phyloP scores from a whole-genome alignment of 1,284 basidiomycete species.

The Pholiota adiposa region DNA sequence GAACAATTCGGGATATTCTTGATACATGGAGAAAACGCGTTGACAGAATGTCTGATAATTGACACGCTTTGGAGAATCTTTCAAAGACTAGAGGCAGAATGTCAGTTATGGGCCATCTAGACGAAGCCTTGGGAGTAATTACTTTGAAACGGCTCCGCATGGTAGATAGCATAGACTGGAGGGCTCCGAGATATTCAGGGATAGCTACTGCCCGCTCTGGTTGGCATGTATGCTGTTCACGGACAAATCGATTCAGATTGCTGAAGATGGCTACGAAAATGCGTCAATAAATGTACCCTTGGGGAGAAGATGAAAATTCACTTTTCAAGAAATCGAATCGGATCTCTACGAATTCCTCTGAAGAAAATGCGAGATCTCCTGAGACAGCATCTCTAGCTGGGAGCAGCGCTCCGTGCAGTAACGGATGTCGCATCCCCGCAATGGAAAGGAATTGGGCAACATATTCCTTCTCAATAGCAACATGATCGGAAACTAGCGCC shows the following conservation, averaged over 20 bases:
- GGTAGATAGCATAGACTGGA: conserved; percentile 34
- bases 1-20: conserved; percentile 18
- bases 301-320: conserved; percentile 14
- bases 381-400: conserved; percentile 8
- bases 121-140: conserved; percentile 1
- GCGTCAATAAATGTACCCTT: background rate
- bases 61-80: background rate
- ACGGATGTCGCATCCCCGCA: conserved; percentile 55
- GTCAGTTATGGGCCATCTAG: background rate
- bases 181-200: conserved; percentile 29
- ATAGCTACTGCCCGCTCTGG: conserved; percentile 15
- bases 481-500: conserved; percentile 52
- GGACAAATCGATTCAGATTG: conserved; percentile 27
- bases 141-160: conserved; percentile 36
- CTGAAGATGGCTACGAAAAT: conserved; percentile 29
- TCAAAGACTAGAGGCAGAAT: background rate
- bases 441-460: conserved; percentile 53
- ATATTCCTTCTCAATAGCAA: conserved; percentile 67
- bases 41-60: conserved; percentile 21
- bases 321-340: conserved; percentile 33
- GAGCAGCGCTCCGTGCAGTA: conserved; percentile 39
- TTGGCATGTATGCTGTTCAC: conserved; percentile 6
- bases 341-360: conserved; percentile 27
- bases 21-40: conserved; percentile 15
- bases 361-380: conserved; percentile 27